Evolutionary conservation across 2,329 filamentous ascomycete genomes (phyloP), one percentile per base, ranked within the genome.

Genomic region (Cladobotryum protrusum): DNA sequence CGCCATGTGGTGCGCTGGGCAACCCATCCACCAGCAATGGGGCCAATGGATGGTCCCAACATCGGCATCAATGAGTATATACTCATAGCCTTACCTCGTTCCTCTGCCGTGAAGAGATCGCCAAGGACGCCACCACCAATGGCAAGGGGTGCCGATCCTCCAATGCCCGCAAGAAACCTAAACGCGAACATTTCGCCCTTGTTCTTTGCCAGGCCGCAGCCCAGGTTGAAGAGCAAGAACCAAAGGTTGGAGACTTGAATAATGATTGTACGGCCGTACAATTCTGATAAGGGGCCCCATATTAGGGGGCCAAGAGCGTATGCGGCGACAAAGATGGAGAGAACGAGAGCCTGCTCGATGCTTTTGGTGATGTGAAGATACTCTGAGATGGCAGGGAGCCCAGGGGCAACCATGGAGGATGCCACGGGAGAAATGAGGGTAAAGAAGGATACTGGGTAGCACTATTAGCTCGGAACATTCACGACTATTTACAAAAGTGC

Each of bases 81-180:
- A 2, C 82, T 78, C 62, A 86, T 81, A 11, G 82, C 83, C 5
- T 76, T 75, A 15, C 81, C 83, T 47, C 83, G 72, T 56, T 82
- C 64, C 33, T 77, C 74, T 0, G 82, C 71, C 0, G 72, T 64
- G 68, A 75, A 86, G 29, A 86, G 72, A 65, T 86, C 83, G 40
- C 75, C 77, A 8, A 86, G 61, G 1, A 86, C 81, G 32, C 82
- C 82, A n/a, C 81, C 81, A 2, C 80, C 83, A 57, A 83, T 82
- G 13, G 81, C 85, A 4, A 87, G 73, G 1, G 82, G 81, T 0
- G 82, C 81, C 0, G 75, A 76, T 11, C 76, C 80, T 56, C 83
- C 82, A 46, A 83, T 72, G 0, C 77, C 81, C 3, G 72, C 69
- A 54, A 82, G 80, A 63, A 85, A 85, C 7, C 82, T 72, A 4